Conservation (phyloP, 1,284 basidiomycete species). For the Tylopilus orsonianus region DNA sequence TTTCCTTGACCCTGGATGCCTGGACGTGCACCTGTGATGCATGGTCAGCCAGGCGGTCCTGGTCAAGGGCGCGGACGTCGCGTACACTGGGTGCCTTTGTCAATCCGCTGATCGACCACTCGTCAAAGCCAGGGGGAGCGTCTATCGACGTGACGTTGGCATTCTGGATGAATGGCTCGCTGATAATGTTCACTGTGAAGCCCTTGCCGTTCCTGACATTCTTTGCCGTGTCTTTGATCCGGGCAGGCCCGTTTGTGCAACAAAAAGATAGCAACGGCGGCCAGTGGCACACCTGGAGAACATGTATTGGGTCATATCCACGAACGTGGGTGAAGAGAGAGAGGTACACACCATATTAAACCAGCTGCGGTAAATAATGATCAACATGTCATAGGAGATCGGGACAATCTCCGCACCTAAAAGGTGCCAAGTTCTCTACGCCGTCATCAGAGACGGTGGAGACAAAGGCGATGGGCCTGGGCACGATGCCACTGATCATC, state of each 20-base stretch:
- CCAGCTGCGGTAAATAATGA: conserved; percentile 32
- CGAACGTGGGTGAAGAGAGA: neutral
- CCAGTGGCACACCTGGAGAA: conserved; percentile 41
- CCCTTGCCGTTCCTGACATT: conserved; percentile 61
- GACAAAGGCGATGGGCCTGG: conserved; percentile 70
- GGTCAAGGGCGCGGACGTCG: neutral
- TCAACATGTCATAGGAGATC: neutral
- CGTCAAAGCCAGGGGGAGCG: conserved; percentile 55
- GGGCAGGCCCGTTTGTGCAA: conserved; percentile 35
- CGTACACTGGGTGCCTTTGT: conserved; percentile 56
- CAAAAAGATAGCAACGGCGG: conserved; percentile 63
- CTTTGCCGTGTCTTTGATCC: conserved; percentile 53
- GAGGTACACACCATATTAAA: conserved; percentile 42
- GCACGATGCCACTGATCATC: conserved; percentile 60
- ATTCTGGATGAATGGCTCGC: conserved; percentile 65
- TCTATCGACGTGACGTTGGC: conserved; percentile 63
- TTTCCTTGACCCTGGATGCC: conserved; percentile 67
- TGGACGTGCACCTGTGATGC: conserved; percentile 47
- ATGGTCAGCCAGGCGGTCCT: neutral
- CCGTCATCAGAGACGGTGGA: conserved; percentile 57
- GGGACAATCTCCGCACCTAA: conserved; percentile 38
- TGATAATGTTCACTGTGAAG: conserved; percentile 73
- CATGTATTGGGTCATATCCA: neutral
- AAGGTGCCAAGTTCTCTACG: conserved; percentile 58
- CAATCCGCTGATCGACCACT: conserved; percentile 67